Conservation (phyloP, 495 filamentous ascomycete genomes). For the Corynascus novoguineensis region DNA sequence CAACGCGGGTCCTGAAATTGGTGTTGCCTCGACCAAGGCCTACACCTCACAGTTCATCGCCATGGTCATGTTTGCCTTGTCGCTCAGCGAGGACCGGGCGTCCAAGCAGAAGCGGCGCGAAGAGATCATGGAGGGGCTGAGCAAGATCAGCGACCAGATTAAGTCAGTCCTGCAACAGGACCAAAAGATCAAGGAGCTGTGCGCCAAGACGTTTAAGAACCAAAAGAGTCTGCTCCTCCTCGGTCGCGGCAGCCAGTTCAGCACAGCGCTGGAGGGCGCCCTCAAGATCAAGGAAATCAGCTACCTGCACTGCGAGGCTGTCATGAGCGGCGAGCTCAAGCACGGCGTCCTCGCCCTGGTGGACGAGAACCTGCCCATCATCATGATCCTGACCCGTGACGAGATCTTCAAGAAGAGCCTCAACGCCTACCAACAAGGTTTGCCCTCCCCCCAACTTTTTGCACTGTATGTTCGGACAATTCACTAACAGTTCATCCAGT, state of each 20-base stretch:
- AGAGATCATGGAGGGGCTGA: conserved; percentile 93
- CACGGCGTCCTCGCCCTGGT: conserved; percentile 96
- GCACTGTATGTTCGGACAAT: neutral
- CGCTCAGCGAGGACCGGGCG: conserved; percentile 89
- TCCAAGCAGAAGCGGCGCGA: conserved; percentile 89
- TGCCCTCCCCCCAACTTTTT: conserved; percentile 17
- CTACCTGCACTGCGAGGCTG: conserved; percentile 97
- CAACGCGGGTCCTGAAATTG: conserved; percentile 97
- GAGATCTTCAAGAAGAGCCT: conserved; percentile 93
- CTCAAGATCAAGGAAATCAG: conserved; percentile 99
- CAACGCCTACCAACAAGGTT: conserved; percentile 97
- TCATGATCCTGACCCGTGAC: conserved; percentile 98
- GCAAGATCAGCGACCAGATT: conserved; percentile 84
- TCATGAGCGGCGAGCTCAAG: conserved; percentile 99
- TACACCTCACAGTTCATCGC: conserved; percentile 99
- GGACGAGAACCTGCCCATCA: conserved; percentile 96
- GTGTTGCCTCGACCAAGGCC: conserved; percentile 97
- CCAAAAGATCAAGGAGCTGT: conserved; percentile 87
- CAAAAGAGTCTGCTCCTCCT: conserved; percentile 93
- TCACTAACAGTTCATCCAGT: conserved; percentile 46
- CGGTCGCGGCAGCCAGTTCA: conserved; percentile 91
- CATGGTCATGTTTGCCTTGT: conserved; percentile 98
- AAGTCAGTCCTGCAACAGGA: conserved; percentile 84
- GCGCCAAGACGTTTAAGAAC: conserved; percentile 84
- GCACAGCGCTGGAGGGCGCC: conserved; percentile 95